Percentiles rank a stretch among this genome's conserved stretches.
Conservation (phyloP, 345 rosid species). For the Camelina hispida region DNA sequence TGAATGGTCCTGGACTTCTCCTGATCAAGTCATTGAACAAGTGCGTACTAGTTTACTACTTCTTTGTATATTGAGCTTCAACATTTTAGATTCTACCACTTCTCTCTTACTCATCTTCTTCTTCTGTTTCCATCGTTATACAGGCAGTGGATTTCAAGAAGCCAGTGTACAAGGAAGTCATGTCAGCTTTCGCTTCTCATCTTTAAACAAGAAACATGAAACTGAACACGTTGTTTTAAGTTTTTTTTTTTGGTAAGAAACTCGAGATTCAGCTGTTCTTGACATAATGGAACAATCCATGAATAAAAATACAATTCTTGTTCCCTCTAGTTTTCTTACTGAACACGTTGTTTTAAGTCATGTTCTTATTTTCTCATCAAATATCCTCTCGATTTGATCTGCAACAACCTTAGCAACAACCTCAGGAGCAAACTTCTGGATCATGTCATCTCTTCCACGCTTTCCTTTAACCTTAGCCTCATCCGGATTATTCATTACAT, state of each 20-base stretch:
- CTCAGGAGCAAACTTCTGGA: slow-evolving; percentile 69
- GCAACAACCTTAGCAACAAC: slow-evolving; percentile 64
- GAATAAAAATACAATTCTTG: slow-evolving; percentile 10
- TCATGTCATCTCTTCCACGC: slow-evolving; percentile 76
- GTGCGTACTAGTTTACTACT: slow-evolving; percentile 48
- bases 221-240: neutral
- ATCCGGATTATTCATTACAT: slow-evolving; percentile 51
- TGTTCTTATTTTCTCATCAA: slow-evolving; percentile 41
- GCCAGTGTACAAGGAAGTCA: slow-evolving; percentile 81
- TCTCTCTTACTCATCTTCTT: neutral
- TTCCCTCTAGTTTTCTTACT: neutral
- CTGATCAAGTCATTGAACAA: slow-evolving; percentile 63
- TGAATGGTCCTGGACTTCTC: slow-evolving; percentile 82
- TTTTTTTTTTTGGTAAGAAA: neutral
- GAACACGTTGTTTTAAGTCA: too few species aligned
- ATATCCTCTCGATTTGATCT: slow-evolving; percentile 46
- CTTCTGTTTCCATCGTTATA: slow-evolving; percentile 7
- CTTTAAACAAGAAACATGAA: slow-evolving; percentile 34
- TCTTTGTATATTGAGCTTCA: slow-evolving; percentile 1
- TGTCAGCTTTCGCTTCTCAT: slow-evolving; percentile 62
- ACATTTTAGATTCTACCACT: neutral
- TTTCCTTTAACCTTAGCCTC: slow-evolving; percentile 67
- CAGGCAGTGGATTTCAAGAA: slow-evolving; percentile 96
- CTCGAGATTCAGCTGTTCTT: slow-evolving; percentile 25
- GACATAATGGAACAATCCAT: slow-evolving; percentile 1